These are phyloP conservation scores for Suillus discolor DNA, from an alignment of 768 basidiomycete genomes.

Conservation along the genomic window DNA sequence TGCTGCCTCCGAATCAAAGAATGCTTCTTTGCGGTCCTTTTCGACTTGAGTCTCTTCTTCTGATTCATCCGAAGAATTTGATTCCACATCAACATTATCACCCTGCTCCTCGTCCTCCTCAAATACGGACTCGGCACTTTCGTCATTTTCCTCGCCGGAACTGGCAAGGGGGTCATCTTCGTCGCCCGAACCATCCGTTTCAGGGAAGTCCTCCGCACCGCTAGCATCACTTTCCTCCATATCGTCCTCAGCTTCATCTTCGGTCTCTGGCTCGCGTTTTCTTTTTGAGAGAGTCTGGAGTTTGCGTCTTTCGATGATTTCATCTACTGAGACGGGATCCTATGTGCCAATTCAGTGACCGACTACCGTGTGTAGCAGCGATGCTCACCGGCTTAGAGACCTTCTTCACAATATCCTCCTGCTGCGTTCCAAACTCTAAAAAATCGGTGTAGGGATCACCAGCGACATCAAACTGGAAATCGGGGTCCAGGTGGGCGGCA, in stretches of 20 bases:
- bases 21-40: constrained; percentile 79
- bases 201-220: constrained; percentile 15
- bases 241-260: constrained; percentile 40
- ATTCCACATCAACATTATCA: constrained; percentile 14
- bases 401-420: constrained; percentile 62
- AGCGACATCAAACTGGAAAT: constrained; percentile 79
- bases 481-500: constrained; percentile 71
- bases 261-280: constrained; percentile 47
- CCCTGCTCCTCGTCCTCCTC: constrained; percentile 40
- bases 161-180: constrained; percentile 34
- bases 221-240: constrained; percentile 29
- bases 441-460: constrained; percentile 71
- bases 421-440: constrained; percentile 40
- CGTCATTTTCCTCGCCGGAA: constrained; percentile 36
- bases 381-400: constrained; percentile 62
- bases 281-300: constrained; percentile 56
- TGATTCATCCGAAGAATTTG: constrained; percentile 65
- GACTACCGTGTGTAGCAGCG: neutral
- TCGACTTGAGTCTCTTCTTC: constrained; percentile 62
- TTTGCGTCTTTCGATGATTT: constrained; percentile 82
- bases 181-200: constrained; percentile 32
- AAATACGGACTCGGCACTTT: constrained; percentile 28
- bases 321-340: constrained; percentile 86
- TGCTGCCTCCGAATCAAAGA: constrained; percentile 69
- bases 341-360: constrained; percentile 29